Evolutionary conservation across 2,329 filamentous ascomycete genomes (phyloP), one percentile per base, ranked within the genome.

Genomic region (Epichloe amarillans): DNA sequence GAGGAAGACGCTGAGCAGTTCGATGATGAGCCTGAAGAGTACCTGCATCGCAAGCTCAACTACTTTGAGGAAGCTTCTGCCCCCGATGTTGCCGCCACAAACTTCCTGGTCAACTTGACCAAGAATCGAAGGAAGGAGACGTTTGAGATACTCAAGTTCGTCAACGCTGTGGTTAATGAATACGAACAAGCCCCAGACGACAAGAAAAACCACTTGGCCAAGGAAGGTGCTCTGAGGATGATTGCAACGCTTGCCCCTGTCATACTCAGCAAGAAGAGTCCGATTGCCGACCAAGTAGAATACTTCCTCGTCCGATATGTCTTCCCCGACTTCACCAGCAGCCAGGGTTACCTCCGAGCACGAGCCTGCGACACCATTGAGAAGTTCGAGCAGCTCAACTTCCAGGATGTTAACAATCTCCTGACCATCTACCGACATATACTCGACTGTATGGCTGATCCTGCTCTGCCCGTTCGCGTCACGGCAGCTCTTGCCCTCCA

Each of bases 281-380:
- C 93, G 1, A 96, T 98, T 57, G 93, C 91, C 37, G 86, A 95
- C 63, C 89, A 97, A 68, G 90, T 97, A 52, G 93, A 98, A 68
- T 96, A 95, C 68, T 98, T 98, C 75, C 86, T 98, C 58, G 91
- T 97, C 49, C 86, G 91, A 62, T 95, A 97, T 63, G 93, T 98
- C 52, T 97, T 98, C 74, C 93, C 93, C 45, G 93, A 98, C 63
- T 98, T 98, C 74, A 83, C 88, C 60, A 97, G 88, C 69, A 76
- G 82, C 14, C 87, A 95, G 63, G 93, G 91, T 37, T 97, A 90
- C 71, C 80, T 98, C 46, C 86, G 93, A 52, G 93, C 93, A 36
- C 84, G 93, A 56, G 93, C 93, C 57, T 98, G 93, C 69, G 91
- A 98, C 65, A 96, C 91, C 0, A 81, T 98, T 53, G 93, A 97